phyloP scores from a whole-genome alignment of 495 filamentous ascomycete species.

The Mycothermus thermophilus region DNA sequence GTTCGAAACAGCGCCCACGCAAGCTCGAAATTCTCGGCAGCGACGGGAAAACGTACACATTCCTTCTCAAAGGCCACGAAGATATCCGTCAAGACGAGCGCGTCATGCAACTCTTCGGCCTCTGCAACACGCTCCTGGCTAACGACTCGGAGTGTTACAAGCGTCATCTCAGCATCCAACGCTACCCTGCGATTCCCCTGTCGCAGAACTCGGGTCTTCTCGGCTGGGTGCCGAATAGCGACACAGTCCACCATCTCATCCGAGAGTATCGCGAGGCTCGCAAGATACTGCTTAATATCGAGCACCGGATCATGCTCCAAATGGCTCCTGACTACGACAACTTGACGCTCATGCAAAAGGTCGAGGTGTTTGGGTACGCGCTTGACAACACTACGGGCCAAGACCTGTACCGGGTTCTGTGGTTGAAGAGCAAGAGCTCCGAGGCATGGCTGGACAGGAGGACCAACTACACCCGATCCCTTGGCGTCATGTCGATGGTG shows the following conservation, averaged over 20 bases:
- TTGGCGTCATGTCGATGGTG: slow-evolving; percentile 99
- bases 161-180: slow-evolving; percentile 86
- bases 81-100: slow-evolving; percentile 97
- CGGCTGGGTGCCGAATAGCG: slow-evolving; percentile 96
- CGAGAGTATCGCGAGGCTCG: slow-evolving; percentile 93
- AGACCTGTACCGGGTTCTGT: slow-evolving; percentile 92
- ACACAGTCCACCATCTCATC: slow-evolving; percentile 91
- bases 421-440: slow-evolving; percentile 96
- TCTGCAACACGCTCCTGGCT: slow-evolving; percentile 84
- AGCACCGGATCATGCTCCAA: slow-evolving; percentile 98
- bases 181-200: slow-evolving; percentile 85
- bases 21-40: slow-evolving; percentile 79
- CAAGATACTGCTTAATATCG: slow-evolving; percentile 95
- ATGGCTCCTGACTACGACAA: slow-evolving; percentile 99
- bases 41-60: slow-evolving; percentile 75
- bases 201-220: slow-evolving; percentile 91
- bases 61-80: slow-evolving; percentile 89
- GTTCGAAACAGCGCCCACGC: slow-evolving; percentile 88
- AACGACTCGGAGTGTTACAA: slow-evolving; percentile 94
- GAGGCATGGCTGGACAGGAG: slow-evolving; percentile 94
- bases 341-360: slow-evolving; percentile 97
- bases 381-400: slow-evolving; percentile 98
- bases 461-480: slow-evolving; percentile 92
- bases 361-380: slow-evolving; percentile 96
- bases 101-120: slow-evolving; percentile 96